phyloP scores from a whole-genome alignment of 192 early-diverging fungal genomes.

The Podila epigama region DNA sequence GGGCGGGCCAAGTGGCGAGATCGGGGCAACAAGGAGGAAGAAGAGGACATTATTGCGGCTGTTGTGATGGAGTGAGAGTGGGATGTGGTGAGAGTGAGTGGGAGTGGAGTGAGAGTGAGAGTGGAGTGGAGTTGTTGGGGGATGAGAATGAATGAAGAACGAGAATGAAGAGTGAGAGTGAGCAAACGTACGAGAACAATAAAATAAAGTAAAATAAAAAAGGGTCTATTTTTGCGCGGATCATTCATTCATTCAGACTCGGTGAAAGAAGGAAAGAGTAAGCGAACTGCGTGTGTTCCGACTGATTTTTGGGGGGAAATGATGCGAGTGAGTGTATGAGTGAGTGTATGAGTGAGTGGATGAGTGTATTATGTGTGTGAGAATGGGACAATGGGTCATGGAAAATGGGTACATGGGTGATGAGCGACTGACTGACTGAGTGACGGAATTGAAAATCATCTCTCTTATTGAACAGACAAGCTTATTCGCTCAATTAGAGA shows the following conservation, averaged over 20 bases:
- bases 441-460: no score
- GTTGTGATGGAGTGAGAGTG: neutral
- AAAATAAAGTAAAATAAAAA: constrained; percentile 9
- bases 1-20: constrained; percentile 13
- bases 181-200: constrained; percentile 1
- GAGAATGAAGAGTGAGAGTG: neutral
- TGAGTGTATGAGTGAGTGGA: neutral
- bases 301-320: neutral
- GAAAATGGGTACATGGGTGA: neutral
- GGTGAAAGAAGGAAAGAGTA: neutral
- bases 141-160: neutral
- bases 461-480: neutral
- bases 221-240: neutral
- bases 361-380: neutral
- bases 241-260: neutral
- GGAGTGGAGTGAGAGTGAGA: neutral
- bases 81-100: neutral
- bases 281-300: constrained; percentile 11
- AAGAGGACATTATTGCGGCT: constrained; percentile 13
- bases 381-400: neutral
- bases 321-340: neutral
- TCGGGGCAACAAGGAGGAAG: constrained; percentile 24
- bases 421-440: no score
- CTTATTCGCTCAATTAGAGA: neutral
- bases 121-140: constrained; percentile 6